Evolutionary conservation across 2,329 filamentous ascomycete genomes (phyloP).

Genomic region (Epichloe amarillans): DNA sequence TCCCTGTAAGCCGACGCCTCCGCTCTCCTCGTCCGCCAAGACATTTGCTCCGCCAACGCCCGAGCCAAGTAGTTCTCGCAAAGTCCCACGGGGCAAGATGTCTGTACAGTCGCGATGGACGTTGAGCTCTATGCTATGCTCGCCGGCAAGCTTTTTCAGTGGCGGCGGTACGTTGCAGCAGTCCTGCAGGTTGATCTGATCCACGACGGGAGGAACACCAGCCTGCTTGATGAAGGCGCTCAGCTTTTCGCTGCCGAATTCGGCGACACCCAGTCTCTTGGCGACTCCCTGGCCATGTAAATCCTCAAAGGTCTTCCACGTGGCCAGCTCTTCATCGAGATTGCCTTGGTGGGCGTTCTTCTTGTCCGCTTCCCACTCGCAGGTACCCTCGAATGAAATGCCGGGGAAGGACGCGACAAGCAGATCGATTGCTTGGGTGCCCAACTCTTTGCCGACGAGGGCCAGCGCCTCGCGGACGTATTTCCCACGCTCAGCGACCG

Average conservation of each 20-base stretch:
- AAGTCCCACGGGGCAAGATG: slow-evolving; percentile 72
- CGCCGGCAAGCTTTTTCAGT: slow-evolving; percentile 71
- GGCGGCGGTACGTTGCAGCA: slow-evolving; percentile 93
- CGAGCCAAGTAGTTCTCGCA: slow-evolving; percentile 69
- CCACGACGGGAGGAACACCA: slow-evolving; percentile 61
- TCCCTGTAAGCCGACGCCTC: slow-evolving; percentile 49
- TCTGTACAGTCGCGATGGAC: slow-evolving; percentile 93
- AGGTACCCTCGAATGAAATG: slow-evolving; percentile 85
- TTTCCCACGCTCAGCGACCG: slow-evolving; percentile 47
- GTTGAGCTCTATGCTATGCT: slow-evolving; percentile 70
- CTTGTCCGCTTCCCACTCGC: slow-evolving; percentile 62
- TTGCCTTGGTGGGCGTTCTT: slow-evolving; percentile 47
- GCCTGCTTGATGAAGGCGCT: slow-evolving; percentile 61
- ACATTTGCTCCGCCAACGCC: slow-evolving; percentile 62
- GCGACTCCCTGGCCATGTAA: slow-evolving; percentile 61
- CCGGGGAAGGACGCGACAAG: slow-evolving; percentile 89
- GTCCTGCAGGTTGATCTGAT: slow-evolving; percentile 93
- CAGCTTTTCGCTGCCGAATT: slow-evolving; percentile 80
- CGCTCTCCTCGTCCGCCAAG: slow-evolving; percentile 45
- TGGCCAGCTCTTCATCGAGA: slow-evolving; percentile 52
- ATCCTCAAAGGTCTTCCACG: slow-evolving; percentile 61
- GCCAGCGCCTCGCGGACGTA: slow-evolving; percentile 69
- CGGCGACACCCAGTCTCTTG: slow-evolving; percentile 67
- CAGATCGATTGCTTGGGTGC: slow-evolving; percentile 64
- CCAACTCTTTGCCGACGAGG: slow-evolving; percentile 68